Evolutionary conservation across 495 filamentous ascomycete genomes (phyloP).

Genomic region (Aspergillus saccharolyticus): DNA sequence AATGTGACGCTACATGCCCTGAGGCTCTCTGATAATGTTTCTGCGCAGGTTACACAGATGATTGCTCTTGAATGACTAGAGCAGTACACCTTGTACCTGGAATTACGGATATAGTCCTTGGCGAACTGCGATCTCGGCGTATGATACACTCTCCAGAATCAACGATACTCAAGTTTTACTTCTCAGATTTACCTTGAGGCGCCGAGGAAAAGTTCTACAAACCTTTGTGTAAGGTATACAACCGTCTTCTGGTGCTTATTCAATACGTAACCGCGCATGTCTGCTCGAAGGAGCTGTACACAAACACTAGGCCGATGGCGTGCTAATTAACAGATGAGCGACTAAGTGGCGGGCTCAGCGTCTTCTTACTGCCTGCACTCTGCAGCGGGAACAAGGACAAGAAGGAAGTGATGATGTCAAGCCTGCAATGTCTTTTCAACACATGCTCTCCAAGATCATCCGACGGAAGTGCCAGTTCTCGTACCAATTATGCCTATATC

Average conservation of each 20-base stretch:
- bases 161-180: too few relatives aligned
- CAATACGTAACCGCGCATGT: neutral
- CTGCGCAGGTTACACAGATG: too few relatives aligned
- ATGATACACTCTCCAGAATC: too few relatives aligned
- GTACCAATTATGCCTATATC: conserved; percentile 2
- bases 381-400: neutral
- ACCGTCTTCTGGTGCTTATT: neutral
- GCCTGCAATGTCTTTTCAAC: conserved; percentile 3
- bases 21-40: too few relatives aligned
- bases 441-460: neutral
- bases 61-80: too few relatives aligned
- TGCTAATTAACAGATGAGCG: neutral
- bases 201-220: neutral
- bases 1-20: too few relatives aligned
- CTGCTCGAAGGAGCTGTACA: neutral
- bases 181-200: too few relatives aligned
- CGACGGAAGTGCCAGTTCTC: neutral
- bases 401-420: neutral
- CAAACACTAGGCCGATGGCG: neutral
- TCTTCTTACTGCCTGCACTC: neutral
- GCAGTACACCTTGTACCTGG: too few relatives aligned
- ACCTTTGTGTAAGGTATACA: neutral
- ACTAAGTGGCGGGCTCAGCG: neutral
- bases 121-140: too few relatives aligned
- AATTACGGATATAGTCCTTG: too few relatives aligned